Evolutionary conservation across 768 basidiomycete genomes (phyloP), one percentile per base, ranked within the genome.

Genomic region (Podaxis sp.): DNA sequence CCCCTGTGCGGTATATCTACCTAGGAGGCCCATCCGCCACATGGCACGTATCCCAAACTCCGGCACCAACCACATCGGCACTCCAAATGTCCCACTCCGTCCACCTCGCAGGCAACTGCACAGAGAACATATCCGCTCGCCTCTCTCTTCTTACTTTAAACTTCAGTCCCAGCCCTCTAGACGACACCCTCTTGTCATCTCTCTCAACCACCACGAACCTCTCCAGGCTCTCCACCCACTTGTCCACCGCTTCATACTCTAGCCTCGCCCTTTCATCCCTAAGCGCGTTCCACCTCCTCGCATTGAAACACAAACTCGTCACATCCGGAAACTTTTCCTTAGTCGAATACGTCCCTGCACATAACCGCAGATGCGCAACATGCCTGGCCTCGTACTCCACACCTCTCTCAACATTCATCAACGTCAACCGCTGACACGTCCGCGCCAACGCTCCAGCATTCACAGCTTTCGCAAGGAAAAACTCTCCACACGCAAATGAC

Each of bases 71-170:
- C 3, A 68, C 72, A 40, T 68, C 72, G 59, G 76, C 73, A 40
- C 75, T 72, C 77, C 78, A 79, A 28, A 75, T 69, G 48, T 76
- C 72, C 63, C 76, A 65, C 67, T 78, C 78, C 28, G 75, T 74
- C 49, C 67, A 64, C 51, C 70, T 68, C 36, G 67, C 63, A 3
- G 71, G 72, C 8, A 76, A 55, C 52, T 24, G 8, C 24, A 63
- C 28, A n/a, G 53, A 57, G 28, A 51, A 63, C 38, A 63, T 63
- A 49, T 63, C 61, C 26, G 54, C 36, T 40, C 48, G 55, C 15
- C 54, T 19, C n/a, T 40, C 17, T 19, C 61, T 56, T 22, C 36
- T 56, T 17, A 56, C 52, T 17, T 5, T 51, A 7, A 48, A 38
- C 19, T 39, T 56, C 2, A 48, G 30, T 15, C 55, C 54, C 19